Evolutionary conservation across 192 early-diverging fungal genomes (phyloP).

Genomic region (Dimargaris cristalligena): DNA sequence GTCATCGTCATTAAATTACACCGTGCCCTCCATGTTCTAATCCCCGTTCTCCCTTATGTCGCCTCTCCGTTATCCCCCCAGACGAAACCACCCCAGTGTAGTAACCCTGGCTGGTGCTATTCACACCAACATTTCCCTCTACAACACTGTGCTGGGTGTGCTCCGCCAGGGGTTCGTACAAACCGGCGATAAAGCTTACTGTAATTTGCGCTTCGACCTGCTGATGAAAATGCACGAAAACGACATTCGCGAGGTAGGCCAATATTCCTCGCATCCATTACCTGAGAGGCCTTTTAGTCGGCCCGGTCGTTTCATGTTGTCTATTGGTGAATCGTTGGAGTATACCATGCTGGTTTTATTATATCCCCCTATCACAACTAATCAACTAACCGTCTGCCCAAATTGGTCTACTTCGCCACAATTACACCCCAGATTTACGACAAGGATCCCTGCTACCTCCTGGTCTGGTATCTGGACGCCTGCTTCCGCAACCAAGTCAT

Average conservation of each 20-base stretch:
- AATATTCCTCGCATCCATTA: too few relatives aligned
- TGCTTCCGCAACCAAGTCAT: slow-evolving; percentile 34
- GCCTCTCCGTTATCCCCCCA: not conserved
- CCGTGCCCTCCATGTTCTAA: too few relatives aligned
- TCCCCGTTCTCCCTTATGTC: not conserved
- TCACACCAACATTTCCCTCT: slow-evolving; percentile 16
- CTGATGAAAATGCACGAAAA: slow-evolving; percentile 37
- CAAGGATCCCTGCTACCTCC: slow-evolving; percentile 30
- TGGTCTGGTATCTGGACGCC: slow-evolving; percentile 37
- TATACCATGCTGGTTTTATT: too few relatives aligned
- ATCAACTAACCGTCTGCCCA: too few relatives aligned
- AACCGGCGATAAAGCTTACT: slow-evolving; percentile 19
- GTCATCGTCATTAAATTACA: too few relatives aligned
- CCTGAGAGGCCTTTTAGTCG: too few relatives aligned
- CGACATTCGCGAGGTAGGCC: slow-evolving; percentile 26
- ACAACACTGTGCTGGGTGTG: slow-evolving; percentile 19
- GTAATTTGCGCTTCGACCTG: slow-evolving; percentile 35
- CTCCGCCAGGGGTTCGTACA: slow-evolving; percentile 19
- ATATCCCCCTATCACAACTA: too few relatives aligned
- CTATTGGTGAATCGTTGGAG: too few relatives aligned
- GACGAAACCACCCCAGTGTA: slow-evolving; percentile 23
- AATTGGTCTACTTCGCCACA: too few relatives aligned
- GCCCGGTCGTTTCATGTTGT: too few relatives aligned
- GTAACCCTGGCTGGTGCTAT: slow-evolving; percentile 18
- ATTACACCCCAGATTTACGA: slow-evolving; percentile 33